A percentile compares a stretch with the other conserved stretches of the same genome.
phyloP scores from a whole-genome alignment of 1,284 basidiomycete species.

The Heterobasidion irregulare region DNA sequence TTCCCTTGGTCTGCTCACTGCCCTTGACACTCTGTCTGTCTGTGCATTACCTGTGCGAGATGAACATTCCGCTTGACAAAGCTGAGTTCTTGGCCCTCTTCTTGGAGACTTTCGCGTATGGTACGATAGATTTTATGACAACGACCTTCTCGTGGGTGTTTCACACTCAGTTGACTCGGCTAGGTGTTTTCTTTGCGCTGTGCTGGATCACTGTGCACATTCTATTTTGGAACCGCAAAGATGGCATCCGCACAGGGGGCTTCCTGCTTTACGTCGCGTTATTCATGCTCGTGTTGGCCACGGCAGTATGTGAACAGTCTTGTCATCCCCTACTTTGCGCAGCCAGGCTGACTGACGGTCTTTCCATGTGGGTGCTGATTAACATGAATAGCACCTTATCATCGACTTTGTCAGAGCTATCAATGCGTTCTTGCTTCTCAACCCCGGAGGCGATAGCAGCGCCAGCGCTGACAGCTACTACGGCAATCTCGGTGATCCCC shows the following conservation, averaged over 20 bases:
- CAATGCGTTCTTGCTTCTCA: constrained; percentile 1
- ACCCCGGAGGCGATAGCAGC: not conserved
- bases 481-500: not conserved
- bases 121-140: constrained; percentile 4
- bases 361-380: too few species aligned
- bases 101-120: constrained; percentile 13
- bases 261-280: constrained; percentile 1
- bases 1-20: too few species aligned
- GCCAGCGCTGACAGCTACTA: not conserved
- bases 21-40: not conserved
- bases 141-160: not conserved
- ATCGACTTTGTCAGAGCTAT: constrained; percentile 5
- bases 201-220: constrained; percentile 1
- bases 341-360: not conserved
- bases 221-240: not conserved
- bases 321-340: not conserved
- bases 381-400: not conserved
- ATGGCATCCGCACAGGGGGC: constrained; percentile 1
- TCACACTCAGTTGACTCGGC: not conserved
- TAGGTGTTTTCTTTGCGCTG: constrained; percentile 5
- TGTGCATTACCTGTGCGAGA: not conserved
- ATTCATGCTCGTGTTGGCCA: constrained; percentile 7
- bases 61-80: constrained; percentile 12
- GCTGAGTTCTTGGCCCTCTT: constrained; percentile 12
- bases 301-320: not conserved